Base-by-base conservation (phyloP, 495 filamentous ascomycete species). In the Neurospora africana region DNA sequence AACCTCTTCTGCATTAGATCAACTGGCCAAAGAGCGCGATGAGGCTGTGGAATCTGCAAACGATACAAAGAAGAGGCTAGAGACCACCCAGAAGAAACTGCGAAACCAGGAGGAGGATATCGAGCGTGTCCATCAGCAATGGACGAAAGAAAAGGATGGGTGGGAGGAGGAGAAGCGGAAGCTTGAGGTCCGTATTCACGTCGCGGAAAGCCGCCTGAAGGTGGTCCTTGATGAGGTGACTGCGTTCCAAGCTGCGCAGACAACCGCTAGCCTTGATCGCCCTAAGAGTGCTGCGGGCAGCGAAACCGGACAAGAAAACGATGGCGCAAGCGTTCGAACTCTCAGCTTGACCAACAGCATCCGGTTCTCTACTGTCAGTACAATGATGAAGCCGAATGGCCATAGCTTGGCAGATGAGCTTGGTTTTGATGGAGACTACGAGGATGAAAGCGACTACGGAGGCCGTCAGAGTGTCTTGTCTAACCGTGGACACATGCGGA, bases 351-450 rank as follows among this genome's bases (percentile, higher is more conserved):
- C 91, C 61, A 93, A 90, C 79, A 91, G 91, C 76, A 84, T 86
- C 73, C 87, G 92, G 39, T 92, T 90, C 78, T 95, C 93, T 13
- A 84, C 90, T 41, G 83, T 90, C 72, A 88, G 89, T 71, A 85
- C 84, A 9, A 74, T 78, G 5, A 74, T 78, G 11, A 91, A 90
- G 76, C 76, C 83, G 23, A 89, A 89, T 69, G 91, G 91, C 10
- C 75, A 93, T 43, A 95, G 90, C 75, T 82, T 99, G 47, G 95
- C 95, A 10, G 93, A 98, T 75, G 95, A 99, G 84, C 85, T 99
- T 72, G 89, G 90, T 69, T 90, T 96, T 47, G 93, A 92, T 71
- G 91, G 92, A 67, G 91, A 91, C 69, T 90, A 91, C 30, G 91
- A 93, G 40, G 85, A 87, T 38, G 81, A 86, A 71, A 86, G 82